Evolutionary conservation across 73 alveolate species (phyloP), one percentile per base, ranked within the genome.

Genomic region (Paraurostyla sp.): DNA sequence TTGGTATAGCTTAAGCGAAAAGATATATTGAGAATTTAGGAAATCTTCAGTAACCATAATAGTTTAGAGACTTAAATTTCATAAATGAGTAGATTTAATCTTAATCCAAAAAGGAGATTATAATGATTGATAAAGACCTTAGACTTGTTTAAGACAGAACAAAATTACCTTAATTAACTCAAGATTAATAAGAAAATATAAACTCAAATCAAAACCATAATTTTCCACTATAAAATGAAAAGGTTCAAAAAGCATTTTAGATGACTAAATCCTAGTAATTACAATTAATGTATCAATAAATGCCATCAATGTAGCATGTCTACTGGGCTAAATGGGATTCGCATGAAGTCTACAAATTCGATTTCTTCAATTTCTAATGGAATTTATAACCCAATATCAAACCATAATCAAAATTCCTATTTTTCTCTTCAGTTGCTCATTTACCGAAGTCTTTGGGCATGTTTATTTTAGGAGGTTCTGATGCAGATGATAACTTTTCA

Each of bases 261-360:
- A 11, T 65, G 18, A 38, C 86, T 20, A 73, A 73, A 46, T 6
- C 65, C 13, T 29, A 73, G 30, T 71, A 73, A n/a, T 16, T 73
- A n/a, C 38, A 73, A 73, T 45, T 7, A 18, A 40, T 73, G 51
- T 48, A 49, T 73, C 33, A 73, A 50, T 46, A 73, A 73, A 73
- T 49, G 86, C 86, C 86, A 43, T 33, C 86, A 6, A 22, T 36
- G 6, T 81, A 81, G 18, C 23, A 81, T 59, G 82, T 81, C 32
- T 85, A 42, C 59, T 85, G 92, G 92, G 60, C 73, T 15, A 85
- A 85, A 27, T 85, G 92, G 92, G 92, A 85, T 69, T 30, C 92
- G 27, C 25, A 43, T 33, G 87, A 69, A 16, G 51, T 69, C 0
- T 85, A n/a, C 29, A 41, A 48, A 40, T 85, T 9, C 75, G 92